A percentile compares a stretch with the other conserved stretches of the same genome.
Evolutionary conservation across 108 stramenopile genomes (phyloP).

Genomic region (Skeletonema costatum): DNA sequence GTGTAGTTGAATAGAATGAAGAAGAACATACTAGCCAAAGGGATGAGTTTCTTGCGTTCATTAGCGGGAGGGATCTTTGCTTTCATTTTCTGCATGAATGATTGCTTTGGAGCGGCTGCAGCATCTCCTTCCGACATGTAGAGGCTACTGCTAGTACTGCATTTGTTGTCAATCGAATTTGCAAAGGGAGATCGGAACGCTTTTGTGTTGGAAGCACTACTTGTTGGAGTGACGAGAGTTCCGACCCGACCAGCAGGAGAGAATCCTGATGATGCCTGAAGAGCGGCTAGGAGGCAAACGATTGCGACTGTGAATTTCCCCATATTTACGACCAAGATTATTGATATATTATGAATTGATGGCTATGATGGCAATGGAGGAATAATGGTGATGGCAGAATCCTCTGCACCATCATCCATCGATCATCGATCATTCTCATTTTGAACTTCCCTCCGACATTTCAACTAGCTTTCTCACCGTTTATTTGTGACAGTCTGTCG

Average conservation of each 20-base stretch:
- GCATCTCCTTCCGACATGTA: constrained; percentile 9
- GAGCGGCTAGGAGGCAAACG: constrained; percentile 8
- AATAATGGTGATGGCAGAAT: background rate
- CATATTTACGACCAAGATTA: background rate
- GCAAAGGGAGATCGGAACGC: constrained; percentile 1
- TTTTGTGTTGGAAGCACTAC: background rate
- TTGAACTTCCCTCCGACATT: background rate
- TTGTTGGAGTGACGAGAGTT: background rate
- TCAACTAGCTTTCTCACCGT: background rate
- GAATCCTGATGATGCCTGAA: constrained; percentile 3
- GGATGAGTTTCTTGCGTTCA: constrained; percentile 92
- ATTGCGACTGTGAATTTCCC: constrained; percentile 1
- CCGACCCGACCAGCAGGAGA: background rate
- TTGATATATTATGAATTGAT: background rate
- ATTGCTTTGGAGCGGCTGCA: constrained; percentile 17
- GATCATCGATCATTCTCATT: background rate
- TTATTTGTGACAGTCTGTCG: background rate
- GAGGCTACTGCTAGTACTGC: constrained; percentile 1
- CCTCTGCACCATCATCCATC: background rate
- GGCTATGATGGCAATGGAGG: background rate
- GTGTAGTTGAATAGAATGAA: constrained; percentile 98
- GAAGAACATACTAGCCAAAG: constrained; percentile 95
- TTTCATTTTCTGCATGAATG: constrained; percentile 54
- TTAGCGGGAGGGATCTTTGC: constrained; percentile 66
- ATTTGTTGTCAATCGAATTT: background rate